Base-by-base conservation (phyloP, 306 rosid genomes). In the Quillaja saponaria region DNA sequence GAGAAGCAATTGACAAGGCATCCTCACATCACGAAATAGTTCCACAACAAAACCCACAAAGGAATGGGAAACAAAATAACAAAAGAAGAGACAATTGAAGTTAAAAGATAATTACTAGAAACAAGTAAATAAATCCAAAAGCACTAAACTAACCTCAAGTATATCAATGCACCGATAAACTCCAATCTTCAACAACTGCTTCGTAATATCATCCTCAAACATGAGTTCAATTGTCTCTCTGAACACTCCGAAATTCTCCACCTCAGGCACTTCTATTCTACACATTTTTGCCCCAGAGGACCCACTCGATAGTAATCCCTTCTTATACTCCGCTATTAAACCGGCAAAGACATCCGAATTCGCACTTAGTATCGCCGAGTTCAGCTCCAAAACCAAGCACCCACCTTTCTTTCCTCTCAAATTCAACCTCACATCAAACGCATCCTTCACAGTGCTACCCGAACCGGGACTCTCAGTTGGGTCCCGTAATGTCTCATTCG, bases 211-310 rank as follows among this genome's bases (percentile, higher is more conserved):
- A 20, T 85, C 87, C 47, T 91, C 97, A 45, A 91, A 90, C 97
- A 90, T 90, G 20, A 90, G 87, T 57, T 90, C 96, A 62, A 90
- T 76, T 19, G 89, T 84, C 13, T 87, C 88, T 74, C 80, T 78
- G 14, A 83, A 90, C 28, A 87, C 74, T 0, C 81, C 77, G 80
- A 90, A 78, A 58, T 90, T 90, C 33, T 87, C 91, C 35, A 90
- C 95, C 58, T 90, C 89, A 3, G 95, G 95, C 10, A 90, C 89
- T 61, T 91, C 95, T 19, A 91, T 91, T 41, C 96, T 80, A 57
- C 96, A 91, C 73, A 91, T 69, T 69, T 72, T 85, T 20, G 63
- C 45, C n/a, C 81, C 74, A 18, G 75, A 71, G 6, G 82, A 67
- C 14, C 55, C 51, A 28, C 70, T 55, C 13, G 71, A 59, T 33